Conservation (phyloP, 176 grass and related monocot genomes). For the Ensete ventricosum region DNA sequence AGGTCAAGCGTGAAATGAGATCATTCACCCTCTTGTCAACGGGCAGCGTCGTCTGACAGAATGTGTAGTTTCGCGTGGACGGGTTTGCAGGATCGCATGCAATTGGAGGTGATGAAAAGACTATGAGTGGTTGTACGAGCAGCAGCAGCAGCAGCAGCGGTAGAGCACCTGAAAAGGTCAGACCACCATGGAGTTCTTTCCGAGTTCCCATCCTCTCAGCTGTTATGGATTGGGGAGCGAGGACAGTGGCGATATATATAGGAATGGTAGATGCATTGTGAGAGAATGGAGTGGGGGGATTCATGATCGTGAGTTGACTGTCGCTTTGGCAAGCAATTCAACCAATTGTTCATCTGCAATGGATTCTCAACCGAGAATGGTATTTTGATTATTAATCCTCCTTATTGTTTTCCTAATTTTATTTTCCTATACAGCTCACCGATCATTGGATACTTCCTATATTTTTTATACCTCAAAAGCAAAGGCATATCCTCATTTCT, state of each 20-base stretch:
- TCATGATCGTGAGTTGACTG: not conserved
- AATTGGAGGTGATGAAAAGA: slow-evolving; percentile 44
- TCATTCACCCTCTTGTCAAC: slow-evolving; percentile 44
- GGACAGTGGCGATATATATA: not conserved
- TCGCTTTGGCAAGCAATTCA: not conserved
- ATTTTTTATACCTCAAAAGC: too few relatives aligned
- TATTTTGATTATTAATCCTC: too few relatives aligned
- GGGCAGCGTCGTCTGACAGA: slow-evolving; percentile 44
- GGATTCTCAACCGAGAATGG: not conserved
- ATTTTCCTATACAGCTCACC: too few relatives aligned
- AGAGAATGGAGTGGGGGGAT: not conserved
- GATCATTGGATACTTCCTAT: too few relatives aligned
- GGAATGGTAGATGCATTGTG: too few relatives aligned
- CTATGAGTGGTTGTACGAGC: not conserved
- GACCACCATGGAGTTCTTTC: not conserved
- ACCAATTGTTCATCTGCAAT: not conserved
- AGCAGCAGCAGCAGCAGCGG: slow-evolving; percentile 4
- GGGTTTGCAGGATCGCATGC: slow-evolving; percentile 49
- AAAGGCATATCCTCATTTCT: too few relatives aligned
- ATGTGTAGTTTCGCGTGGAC: slow-evolving; percentile 28
- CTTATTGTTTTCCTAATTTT: too few relatives aligned
- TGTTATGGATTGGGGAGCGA: not conserved
- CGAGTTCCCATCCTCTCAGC: slow-evolving; percentile 34
- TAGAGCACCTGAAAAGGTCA: not conserved
- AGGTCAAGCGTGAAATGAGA: slow-evolving; percentile 49